Evolutionary conservation across 2,329 filamentous ascomycete species (phyloP), one percentile per base, ranked within the genome.

Genomic region (Talaromyces sp.): DNA sequence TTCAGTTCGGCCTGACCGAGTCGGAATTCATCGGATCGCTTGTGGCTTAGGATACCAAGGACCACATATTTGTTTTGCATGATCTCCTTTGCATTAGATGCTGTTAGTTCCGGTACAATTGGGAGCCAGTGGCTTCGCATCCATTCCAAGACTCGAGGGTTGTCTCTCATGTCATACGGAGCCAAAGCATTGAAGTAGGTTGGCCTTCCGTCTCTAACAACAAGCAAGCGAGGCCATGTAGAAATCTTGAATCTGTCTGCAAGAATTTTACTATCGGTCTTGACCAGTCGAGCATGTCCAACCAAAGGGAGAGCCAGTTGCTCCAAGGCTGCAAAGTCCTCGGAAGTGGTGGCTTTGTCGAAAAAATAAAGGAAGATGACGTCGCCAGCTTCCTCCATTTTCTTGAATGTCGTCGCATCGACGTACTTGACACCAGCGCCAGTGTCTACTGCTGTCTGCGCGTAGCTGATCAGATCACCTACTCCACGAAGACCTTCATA

Each of bases 291-390:
- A 31, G 92, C 95, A 74, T 92, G 93, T 36, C 94, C 95, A 67
- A 99, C 92, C 65, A 99, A 85, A 76, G 88, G 93, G 63, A 98
- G 84, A 17, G 92, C 92, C 36, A 99, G 81, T 45, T 93, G 88
- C 68, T 98, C 92, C 51, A 99, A 82, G 25, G 94, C 93, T 71
- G 85, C 84, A 74, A 99, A 97, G 75, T 99, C 95, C 79, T 99
- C 95, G 51, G 84, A 89, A 0, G 93, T 96, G 1, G 94, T 97
- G 13, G 95, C 95, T 71, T 96, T 89, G 75, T 99, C 95, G 78
- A 97, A 99, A 78, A 98, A 96, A 81, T 98, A 99, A 70, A 97
- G 81, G 78, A 99, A 99, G 63, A 98, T 90, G 68, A 99, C 95
- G 67, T 98, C 93, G 72, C 98, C 92, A 68, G 91, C 94, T 82